These are phyloP conservation scores for Neofusicoccum ribis DNA, from an alignment of 2,329 filamentous ascomycete genomes.

Conservation along the genomic window DNA sequence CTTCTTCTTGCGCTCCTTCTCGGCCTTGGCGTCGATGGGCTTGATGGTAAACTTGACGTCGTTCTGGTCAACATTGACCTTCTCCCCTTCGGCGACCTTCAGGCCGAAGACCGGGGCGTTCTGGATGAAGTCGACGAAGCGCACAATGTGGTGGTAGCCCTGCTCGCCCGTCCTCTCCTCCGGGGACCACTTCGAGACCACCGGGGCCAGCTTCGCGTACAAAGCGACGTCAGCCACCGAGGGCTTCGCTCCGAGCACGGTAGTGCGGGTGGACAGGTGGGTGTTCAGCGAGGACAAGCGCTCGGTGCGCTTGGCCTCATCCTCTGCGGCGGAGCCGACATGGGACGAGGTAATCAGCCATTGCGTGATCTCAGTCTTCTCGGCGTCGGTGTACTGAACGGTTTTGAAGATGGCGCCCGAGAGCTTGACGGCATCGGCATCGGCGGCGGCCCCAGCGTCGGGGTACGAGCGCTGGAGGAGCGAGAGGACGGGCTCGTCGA, in stretches of 20 bases:
- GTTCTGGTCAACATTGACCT: conserved; percentile 74
- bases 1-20: conserved; percentile 96
- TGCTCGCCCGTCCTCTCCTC: conserved; percentile 89
- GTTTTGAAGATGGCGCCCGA: conserved; percentile 66
- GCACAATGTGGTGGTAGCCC: conserved; percentile 87
- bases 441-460: conserved; percentile 35
- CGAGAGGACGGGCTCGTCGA: conserved; percentile 36
- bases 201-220: conserved; percentile 74
- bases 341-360: conserved; percentile 80
- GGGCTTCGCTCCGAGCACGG: conserved; percentile 84
- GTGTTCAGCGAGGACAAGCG: conserved; percentile 80
- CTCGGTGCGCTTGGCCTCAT: conserved; percentile 57
- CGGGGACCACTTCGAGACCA: conserved; percentile 75
- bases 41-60: conserved; percentile 86
- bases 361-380: conserved; percentile 85
- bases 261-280: conserved; percentile 85
- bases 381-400: conserved; percentile 71
- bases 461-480: conserved; percentile 40
- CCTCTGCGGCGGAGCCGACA: conserved; percentile 62
- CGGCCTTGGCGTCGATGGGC: conserved; percentile 84
- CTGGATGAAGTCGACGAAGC: conserved; percentile 92
- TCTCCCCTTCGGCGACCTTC: conserved; percentile 68
- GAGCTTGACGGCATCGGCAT: conserved; percentile 43
- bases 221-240: conserved; percentile 83
- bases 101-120: conserved; percentile 74